A percentile compares a stretch with the other conserved stretches of the same genome.
Evolutionary conservation across 495 filamentous ascomycete species (phyloP).

Genomic region (Penicillium cataractarum): DNA sequence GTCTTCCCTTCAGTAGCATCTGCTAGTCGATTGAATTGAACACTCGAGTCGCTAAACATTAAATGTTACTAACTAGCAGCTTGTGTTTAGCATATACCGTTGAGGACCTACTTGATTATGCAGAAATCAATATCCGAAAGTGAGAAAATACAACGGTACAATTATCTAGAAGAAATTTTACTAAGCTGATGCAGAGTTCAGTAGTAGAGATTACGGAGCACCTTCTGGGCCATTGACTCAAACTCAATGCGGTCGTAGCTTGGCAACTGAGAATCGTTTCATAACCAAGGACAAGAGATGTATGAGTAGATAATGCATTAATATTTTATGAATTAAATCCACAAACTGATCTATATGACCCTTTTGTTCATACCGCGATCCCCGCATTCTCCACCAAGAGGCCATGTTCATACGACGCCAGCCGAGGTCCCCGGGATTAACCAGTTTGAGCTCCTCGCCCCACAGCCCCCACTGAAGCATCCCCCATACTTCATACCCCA

Average conservation of each 20-base stretch:
- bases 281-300: neutral
- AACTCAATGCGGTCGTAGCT: neutral
- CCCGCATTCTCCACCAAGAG: neutral
- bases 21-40: too few relatives aligned
- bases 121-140: too few relatives aligned
- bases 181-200: too few relatives aligned
- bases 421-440: slow-evolving; percentile 5
- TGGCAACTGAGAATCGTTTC: neutral
- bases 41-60: too few relatives aligned
- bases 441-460: neutral
- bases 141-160: too few relatives aligned
- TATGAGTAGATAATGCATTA: neutral
- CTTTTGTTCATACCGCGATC: neutral
- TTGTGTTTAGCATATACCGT: too few relatives aligned
- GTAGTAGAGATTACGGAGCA: too few relatives aligned
- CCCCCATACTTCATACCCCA: neutral
- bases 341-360: neutral
- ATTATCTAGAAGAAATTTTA: too few relatives aligned
- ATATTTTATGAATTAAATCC: neutral
- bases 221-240: too few relatives aligned
- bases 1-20: too few relatives aligned
- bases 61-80: too few relatives aligned
- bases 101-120: too few relatives aligned
- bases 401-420: slow-evolving; percentile 3
- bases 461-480: neutral